Base-by-base conservation (phyloP, 192 early-diverging fungal genomes). In the Podila clonocystis region DNA sequence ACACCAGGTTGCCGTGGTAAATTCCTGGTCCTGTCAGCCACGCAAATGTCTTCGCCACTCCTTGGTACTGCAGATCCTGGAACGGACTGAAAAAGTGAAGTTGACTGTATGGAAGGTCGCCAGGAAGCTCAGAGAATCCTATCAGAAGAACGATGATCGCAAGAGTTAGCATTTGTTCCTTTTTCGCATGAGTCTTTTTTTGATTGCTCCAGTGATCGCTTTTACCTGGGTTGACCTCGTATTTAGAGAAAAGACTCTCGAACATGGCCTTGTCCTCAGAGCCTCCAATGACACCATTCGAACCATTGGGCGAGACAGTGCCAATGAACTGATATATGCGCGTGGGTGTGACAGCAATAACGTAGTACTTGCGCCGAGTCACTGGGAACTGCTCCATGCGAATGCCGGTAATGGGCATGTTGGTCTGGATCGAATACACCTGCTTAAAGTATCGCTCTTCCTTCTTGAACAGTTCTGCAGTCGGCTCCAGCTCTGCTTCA, bases 241-340 rank as follows among this genome's bases (percentile, higher is more conserved):
- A 94, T 8, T 86, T 82, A 5, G 84, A 72, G 67, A 99, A 94
- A 52, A 99, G 74, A 8, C 79, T 75, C 36, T 90, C 91, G 85
- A 98, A 99, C 82, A 95, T 91, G 11, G 89, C 85, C 29, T 69
- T 72, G 22, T 87, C 87, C 28, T 89, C 89, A 28, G 87, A 86
- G 5, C 79, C 83, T 22, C 86, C 83, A 28, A 67, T 74, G 2
- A 86, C 84, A 9, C 84, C 82, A 9, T 72, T 79, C 2, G 69
- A 59, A 31, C 36, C 55, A 62, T 52, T 61, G 33, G 88, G 74
- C 24, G 85, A 85, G 12, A 88, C 87, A 2, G 85, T 82, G 0
- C 96, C 97, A 68, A 98, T 87, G 52, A 97, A 93, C 72, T 97
- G 96, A 77, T 99, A 99, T 22, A 99, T 85, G n/a, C 93, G 89